phyloP scores from a whole-genome alignment of 1,139 yeast genomes.

The Lodderomyces pseudojiufengensis region DNA sequence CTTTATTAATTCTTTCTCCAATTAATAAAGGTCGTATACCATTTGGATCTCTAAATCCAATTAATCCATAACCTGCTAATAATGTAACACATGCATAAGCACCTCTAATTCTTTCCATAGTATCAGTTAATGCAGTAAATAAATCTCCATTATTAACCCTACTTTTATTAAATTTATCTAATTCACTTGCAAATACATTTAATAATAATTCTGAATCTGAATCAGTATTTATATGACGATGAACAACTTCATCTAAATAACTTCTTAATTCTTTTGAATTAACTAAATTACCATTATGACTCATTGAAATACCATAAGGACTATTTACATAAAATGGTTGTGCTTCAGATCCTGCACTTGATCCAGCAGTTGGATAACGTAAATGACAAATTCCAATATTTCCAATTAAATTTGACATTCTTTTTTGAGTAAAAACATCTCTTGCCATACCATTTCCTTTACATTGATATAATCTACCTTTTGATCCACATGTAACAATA shows the following conservation, averaged over 20 bases:
- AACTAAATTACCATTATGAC: conserved; percentile 94
- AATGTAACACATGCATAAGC: conserved; percentile 95
- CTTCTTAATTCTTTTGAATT: conserved; percentile 74
- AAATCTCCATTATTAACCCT: conserved; percentile 91
- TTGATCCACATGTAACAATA: conserved; percentile 89
- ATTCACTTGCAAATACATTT: conserved; percentile 86
- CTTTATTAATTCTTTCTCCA: conserved; percentile 70
- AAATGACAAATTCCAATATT: conserved; percentile 94
- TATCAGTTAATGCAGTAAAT: conserved; percentile 79
- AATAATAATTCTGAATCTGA: conserved; percentile 88
- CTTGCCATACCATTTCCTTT: conserved; percentile 99
- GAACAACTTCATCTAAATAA: conserved; percentile 88
- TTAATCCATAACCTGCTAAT: conserved; percentile 92
- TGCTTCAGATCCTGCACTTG: conserved; percentile 93
- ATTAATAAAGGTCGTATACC: conserved; percentile 89
- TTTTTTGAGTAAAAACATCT: conserved; percentile 84
- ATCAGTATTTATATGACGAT: conserved; percentile 96
- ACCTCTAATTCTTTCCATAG: conserved; percentile 78
- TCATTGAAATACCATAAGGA: conserved; percentile 86
- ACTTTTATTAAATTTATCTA: conserved; percentile 87
- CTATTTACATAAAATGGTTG: conserved; percentile 98
- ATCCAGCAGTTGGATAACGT: conserved; percentile 98
- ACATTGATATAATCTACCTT: conserved; percentile 94
- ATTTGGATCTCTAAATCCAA: conserved; percentile 96
- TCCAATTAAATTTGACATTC: conserved; percentile 80